Conservation (phyloP, 2,329 filamentous ascomycete species). For the Diaporthe citri region DNA sequence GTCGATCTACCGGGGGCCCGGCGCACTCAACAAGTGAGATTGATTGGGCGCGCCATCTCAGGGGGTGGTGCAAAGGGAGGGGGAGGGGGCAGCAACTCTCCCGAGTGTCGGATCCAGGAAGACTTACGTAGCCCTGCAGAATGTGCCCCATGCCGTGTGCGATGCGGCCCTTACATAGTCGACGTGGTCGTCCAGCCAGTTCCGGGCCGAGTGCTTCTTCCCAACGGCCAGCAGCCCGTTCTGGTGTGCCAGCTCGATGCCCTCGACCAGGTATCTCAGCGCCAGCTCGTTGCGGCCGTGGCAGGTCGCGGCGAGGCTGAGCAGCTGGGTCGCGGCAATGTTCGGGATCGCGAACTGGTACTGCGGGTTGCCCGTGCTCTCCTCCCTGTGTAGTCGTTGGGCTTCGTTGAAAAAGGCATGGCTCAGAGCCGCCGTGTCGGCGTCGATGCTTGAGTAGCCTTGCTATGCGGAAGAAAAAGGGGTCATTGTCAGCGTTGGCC, state of each 20-base stretch:
- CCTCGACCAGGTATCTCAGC: constrained; percentile 26
- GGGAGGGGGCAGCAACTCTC: too few species aligned
- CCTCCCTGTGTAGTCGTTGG: constrained; percentile 27
- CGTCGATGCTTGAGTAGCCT: constrained; percentile 35
- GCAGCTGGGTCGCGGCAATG: constrained; percentile 36
- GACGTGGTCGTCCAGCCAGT: constrained; percentile 38
- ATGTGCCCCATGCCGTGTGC: constrained; percentile 39
- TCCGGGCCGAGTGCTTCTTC: constrained; percentile 18
- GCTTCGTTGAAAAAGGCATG: constrained; percentile 36
- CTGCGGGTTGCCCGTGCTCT: constrained; percentile 25
- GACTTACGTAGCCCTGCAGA: constrained; percentile 37
- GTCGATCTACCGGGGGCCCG: neutral
- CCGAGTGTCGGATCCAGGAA: too few species aligned
- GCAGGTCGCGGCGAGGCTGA: constrained; percentile 28
- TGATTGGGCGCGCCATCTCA: too few species aligned
- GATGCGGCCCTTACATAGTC: constrained; percentile 36
- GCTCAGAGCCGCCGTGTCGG: constrained; percentile 28
- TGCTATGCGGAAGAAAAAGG: constrained; percentile 14
- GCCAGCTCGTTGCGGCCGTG: constrained; percentile 33
- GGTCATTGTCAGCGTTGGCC: neutral
- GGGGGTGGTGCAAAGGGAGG: too few species aligned
- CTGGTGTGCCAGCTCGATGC: constrained; percentile 31
- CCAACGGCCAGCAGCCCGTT: constrained; percentile 36
- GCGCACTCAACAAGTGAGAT: neutral
- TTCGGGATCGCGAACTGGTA: constrained; percentile 34